These are phyloP conservation scores for Penicillium salamii DNA, from an alignment of 495 filamentous ascomycete species.

Conservation along the genomic window DNA sequence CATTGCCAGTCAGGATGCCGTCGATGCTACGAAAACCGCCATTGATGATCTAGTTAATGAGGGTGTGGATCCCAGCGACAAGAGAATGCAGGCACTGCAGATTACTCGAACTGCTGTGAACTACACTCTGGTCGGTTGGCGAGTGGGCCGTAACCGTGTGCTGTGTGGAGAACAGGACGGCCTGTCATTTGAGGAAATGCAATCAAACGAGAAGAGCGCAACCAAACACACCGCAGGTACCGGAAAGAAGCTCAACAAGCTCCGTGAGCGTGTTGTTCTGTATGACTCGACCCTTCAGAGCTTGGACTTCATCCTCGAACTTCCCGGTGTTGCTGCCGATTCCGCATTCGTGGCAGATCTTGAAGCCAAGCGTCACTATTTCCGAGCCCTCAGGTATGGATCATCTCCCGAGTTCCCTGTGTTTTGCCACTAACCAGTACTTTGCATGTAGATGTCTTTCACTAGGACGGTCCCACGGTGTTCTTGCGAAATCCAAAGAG, in stretches of 20 bases:
- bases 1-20: slow-evolving; percentile 87
- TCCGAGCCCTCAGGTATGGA: slow-evolving; percentile 78
- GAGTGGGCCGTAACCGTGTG: slow-evolving; percentile 88
- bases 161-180: slow-evolving; percentile 79
- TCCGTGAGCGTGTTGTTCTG: slow-evolving; percentile 87
- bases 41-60: slow-evolving; percentile 86
- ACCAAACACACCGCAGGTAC: slow-evolving; percentile 59
- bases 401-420: background rate
- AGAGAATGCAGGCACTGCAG: slow-evolving; percentile 86
- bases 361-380: slow-evolving; percentile 75
- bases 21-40: slow-evolving; percentile 86
- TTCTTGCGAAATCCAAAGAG: slow-evolving; percentile 69
- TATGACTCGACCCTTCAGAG: slow-evolving; percentile 90
- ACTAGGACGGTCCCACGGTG: slow-evolving; percentile 78
- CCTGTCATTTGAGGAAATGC: slow-evolving; percentile 55
- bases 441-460: slow-evolving; percentile 64
- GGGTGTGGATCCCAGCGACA: slow-evolving; percentile 79
- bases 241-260: slow-evolving; percentile 66
- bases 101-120: slow-evolving; percentile 91
- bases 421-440: slow-evolving; percentile 5
- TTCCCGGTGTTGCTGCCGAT: slow-evolving; percentile 91
- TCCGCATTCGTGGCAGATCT: slow-evolving; percentile 70
- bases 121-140: slow-evolving; percentile 89
- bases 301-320: slow-evolving; percentile 82
- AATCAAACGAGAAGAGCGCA: slow-evolving; percentile 43